phyloP scores from a whole-genome alignment of 2,329 filamentous ascomycete species.

The Colletotrichum godetiae region DNA sequence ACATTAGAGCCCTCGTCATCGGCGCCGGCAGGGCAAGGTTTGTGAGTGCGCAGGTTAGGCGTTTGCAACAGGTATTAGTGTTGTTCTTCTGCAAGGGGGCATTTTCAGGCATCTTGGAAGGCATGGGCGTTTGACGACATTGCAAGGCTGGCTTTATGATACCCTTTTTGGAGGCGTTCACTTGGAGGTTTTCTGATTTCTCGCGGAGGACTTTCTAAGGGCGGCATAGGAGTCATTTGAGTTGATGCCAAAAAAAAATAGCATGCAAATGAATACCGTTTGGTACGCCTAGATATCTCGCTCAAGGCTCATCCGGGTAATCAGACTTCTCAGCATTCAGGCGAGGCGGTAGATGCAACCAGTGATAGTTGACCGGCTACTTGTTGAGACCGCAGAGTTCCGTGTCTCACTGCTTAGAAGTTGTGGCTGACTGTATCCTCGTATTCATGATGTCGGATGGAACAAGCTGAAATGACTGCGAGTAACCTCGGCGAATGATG shows the following conservation, averaged over 20 bases:
- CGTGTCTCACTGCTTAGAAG: background rate
- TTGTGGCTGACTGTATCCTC: background rate
- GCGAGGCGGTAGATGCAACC: background rate
- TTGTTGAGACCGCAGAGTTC: background rate
- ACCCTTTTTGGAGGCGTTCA: conserved; percentile 20
- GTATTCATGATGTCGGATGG: background rate
- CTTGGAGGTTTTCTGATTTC: background rate
- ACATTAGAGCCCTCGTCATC: conserved; percentile 14
- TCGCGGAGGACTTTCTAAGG: background rate
- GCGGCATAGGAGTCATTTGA: conserved; percentile 2
- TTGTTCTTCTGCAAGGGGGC: background rate
- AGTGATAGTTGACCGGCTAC: background rate
- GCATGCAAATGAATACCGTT: background rate
- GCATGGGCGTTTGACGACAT: conserved; percentile 4
- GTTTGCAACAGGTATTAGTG: background rate
- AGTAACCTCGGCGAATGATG: background rate
- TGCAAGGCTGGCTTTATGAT: conserved; percentile 12
- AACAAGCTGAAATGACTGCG: background rate
- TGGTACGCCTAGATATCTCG: background rate
- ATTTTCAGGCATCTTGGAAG: background rate
- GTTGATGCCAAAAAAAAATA: background rate
- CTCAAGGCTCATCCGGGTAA: background rate
- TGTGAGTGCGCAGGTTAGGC: background rate
- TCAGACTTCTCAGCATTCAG: background rate
- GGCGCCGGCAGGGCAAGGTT: background rate